Base-by-base conservation (phyloP, 192 early-diverging fungal genomes). In the Funneliformis geosporum region DNA sequence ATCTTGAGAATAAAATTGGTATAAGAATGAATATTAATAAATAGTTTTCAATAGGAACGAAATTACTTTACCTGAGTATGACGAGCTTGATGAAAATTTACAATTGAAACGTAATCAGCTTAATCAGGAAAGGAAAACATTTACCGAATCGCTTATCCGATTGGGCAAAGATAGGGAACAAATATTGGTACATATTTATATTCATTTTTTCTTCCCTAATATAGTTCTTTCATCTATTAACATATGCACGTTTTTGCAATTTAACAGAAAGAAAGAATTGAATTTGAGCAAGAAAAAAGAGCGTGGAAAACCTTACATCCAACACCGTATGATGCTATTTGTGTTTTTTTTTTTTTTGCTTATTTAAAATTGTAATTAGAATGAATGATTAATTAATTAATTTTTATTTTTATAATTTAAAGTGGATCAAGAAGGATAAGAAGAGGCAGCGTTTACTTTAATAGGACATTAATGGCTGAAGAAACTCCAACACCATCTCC, bases 261-360 rank as follows among this genome's bases (percentile, higher is more conserved):
- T 55, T 47, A 74, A 74, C 47, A 74, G 73, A 39, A 60, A 74
- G 73, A 74, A 55, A 8, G 73, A 28, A 44, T 74, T 39, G 73
- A 74, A 7, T 74, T 74, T 74, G 73, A 74, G 59, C 44, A 7
- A 10, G 73, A 74, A 74, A 74, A 74, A 8, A 47, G 73, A 60
- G 25, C n/a, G 46, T 74, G 73, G 73, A 74, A 60, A 33, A 9
- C 73, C 1, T 10, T 27, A 21, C 73, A 74, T 74, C 47, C 73
- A 25, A 74, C 73, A 50, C 73, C 73, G 73, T 74, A 60, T 59
- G 50, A 33, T 33, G 33, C 33, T 33, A 33, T 33, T 33, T 39
- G 9, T 39, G 18, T n/a, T 44, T 70, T 25, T 33, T 64, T 64
- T 10, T 10, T 65, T 12, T 10, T 33, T 25, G 27, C 25, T 8